Evolutionary conservation across 345 rosid species (phyloP).

Genomic region (Xanthoceras sorbifolium): DNA sequence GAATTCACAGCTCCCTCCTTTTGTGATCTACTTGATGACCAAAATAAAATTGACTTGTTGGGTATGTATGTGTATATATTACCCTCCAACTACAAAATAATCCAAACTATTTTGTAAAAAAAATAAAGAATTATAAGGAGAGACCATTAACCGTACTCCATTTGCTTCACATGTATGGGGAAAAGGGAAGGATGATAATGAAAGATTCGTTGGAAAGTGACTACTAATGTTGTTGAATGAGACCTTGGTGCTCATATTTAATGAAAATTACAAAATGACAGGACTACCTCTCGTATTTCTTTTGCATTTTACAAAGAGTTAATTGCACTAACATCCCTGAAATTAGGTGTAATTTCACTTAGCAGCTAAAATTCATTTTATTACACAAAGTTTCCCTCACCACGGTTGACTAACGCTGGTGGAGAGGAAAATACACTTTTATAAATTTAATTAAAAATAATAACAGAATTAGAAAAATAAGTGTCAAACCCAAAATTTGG

Average conservation of each 20-base stretch:
- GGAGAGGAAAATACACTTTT: too few relatives aligned
- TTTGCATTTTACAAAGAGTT: too few relatives aligned
- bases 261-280: constrained; percentile 1
- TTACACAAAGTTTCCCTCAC: too few relatives aligned
- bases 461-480: too few relatives aligned
- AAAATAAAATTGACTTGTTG: constrained; percentile 44
- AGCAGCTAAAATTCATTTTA: too few relatives aligned
- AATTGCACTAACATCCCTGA: too few relatives aligned
- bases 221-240: constrained; percentile 28
- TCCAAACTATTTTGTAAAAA: background rate
- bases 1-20: constrained; percentile 7
- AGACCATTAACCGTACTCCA: constrained; percentile 38
- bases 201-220: constrained; percentile 29
- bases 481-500: too few relatives aligned
- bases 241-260: constrained; percentile 9
- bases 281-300: constrained; percentile 9
- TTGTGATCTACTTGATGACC: constrained; percentile 21
- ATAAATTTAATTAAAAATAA: too few relatives aligned
- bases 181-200: constrained; percentile 33
- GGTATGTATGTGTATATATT: constrained; percentile 42
- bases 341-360: too few relatives aligned
- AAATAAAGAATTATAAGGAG: background rate
- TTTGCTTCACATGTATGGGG: constrained; percentile 31
- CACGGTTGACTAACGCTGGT: too few relatives aligned
- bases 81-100: constrained; percentile 45